Percentiles rank a stretch among this genome's conserved stretches.
Evolutionary conservation across 768 basidiomycete species (phyloP).

Genomic region (Naganishia vishniacii): DNA sequence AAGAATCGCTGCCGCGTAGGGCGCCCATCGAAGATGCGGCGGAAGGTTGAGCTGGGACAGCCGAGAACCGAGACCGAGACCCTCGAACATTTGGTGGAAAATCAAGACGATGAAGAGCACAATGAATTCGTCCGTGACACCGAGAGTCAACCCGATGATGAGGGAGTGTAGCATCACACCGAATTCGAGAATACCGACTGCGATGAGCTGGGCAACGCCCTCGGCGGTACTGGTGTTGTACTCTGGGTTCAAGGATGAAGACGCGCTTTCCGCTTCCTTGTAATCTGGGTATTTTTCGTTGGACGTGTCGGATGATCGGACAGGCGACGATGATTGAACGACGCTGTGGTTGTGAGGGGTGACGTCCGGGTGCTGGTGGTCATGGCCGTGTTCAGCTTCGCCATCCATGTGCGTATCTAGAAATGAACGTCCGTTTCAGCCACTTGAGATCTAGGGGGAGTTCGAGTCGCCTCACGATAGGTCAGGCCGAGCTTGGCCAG

Average conservation of each 20-base stretch:
- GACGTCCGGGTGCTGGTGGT: slow-evolving; percentile 31
- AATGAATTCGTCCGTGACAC: slow-evolving; percentile 75
- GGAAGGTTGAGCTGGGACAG: slow-evolving; percentile 64
- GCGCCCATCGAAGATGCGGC: slow-evolving; percentile 31
- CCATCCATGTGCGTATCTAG: slow-evolving; percentile 27
- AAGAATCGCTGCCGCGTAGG: slow-evolving; percentile 38
- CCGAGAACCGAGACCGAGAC: slow-evolving; percentile 84
- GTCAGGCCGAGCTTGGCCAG: slow-evolving; percentile 62
- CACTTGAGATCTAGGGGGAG: no score
- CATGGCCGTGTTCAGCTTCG: slow-evolving; percentile 27
- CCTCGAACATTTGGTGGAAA: slow-evolving; percentile 90
- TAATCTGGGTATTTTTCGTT: neutral
- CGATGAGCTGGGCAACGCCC: slow-evolving; percentile 66
- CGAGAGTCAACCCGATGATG: slow-evolving; percentile 82
- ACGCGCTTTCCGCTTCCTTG: neutral
- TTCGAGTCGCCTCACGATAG: slow-evolving; percentile 1
- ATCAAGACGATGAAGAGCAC: slow-evolving; percentile 81
- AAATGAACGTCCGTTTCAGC: no score
- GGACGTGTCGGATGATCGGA: slow-evolving; percentile 41
- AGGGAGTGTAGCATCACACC: slow-evolving; percentile 84
- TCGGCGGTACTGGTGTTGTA: slow-evolving; percentile 31
- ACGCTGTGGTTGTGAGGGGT: slow-evolving; percentile 58
- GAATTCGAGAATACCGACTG: slow-evolving; percentile 87
- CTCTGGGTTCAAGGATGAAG: slow-evolving; percentile 5
- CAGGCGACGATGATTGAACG: slow-evolving; percentile 61